Evolutionary conservation across 1,284 basidiomycete species (phyloP).

Genomic region (Papiliotrema nemorosa): DNA sequence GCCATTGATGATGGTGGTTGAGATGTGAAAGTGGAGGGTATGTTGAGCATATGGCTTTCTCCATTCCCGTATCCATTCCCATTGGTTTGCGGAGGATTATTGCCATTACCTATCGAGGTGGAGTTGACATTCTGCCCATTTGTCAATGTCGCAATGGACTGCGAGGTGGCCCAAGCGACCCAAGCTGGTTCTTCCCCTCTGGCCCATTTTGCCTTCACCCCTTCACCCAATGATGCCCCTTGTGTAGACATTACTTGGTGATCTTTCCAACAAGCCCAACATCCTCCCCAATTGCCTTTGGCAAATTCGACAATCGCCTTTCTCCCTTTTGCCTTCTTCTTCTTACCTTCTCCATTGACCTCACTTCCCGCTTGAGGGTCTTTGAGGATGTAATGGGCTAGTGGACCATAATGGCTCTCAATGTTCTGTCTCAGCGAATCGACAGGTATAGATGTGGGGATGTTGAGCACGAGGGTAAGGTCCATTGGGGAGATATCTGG

Average conservation of each 20-base stretch:
- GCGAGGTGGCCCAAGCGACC: conserved; percentile 57
- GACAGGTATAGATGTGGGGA: conserved; percentile 26
- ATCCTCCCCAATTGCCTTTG: conserved; percentile 51
- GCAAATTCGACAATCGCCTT: conserved; percentile 49
- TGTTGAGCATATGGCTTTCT: too few species aligned
- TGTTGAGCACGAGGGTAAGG: conserved; percentile 39
- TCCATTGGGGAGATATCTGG: conserved; percentile 40
- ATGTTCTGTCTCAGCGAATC: conserved; percentile 21
- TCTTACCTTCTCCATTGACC: conserved; percentile 17
- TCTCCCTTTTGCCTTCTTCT: conserved; percentile 50
- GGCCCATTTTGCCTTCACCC: conserved; percentile 64
- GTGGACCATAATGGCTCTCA: conserved; percentile 33
- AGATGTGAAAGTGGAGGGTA: background rate
- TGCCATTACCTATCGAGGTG: background rate
- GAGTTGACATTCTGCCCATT: background rate
- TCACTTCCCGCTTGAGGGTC: conserved; percentile 13
- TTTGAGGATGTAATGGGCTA: conserved; percentile 35
- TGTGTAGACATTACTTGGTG: conserved; percentile 52
- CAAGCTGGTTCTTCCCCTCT: conserved; percentile 67
- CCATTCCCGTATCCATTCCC: too few species aligned
- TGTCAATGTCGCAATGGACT: background rate
- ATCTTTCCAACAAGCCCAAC: conserved; percentile 44
- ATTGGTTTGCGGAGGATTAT: too few species aligned
- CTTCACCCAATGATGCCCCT: conserved; percentile 51
- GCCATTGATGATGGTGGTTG: background rate